phyloP scores from a whole-genome alignment of 177 flowering plant genomes.

The Telopea speciosissima region DNA sequence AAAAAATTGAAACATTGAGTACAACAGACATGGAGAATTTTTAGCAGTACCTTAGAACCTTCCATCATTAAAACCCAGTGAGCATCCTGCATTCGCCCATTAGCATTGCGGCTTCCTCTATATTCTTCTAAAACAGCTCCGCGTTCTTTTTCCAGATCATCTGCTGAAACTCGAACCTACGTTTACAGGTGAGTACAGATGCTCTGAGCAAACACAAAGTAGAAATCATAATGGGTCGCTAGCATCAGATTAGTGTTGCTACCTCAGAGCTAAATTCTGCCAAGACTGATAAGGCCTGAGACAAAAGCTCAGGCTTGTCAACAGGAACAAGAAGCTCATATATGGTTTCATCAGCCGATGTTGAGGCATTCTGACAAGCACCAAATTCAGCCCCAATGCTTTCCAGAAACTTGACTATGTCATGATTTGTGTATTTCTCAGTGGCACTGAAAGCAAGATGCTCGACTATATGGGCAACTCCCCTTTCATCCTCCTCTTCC shows the following conservation, averaged over 20 bases:
- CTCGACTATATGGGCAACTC: constrained; percentile 96
- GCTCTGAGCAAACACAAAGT: not conserved
- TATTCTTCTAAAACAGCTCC: constrained; percentile 97
- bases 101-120: constrained; percentile 76
- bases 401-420: constrained; percentile 81
- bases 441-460: constrained; percentile 98
- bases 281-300: constrained; percentile 78
- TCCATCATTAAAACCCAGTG: constrained; percentile 93
- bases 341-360: constrained; percentile 88
- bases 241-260: constrained; percentile 1
- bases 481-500: constrained; percentile 96
- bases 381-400: constrained; percentile 97
- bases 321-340: constrained; percentile 94
- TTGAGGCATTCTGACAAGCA: constrained; percentile 92
- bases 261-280: constrained; percentile 98
- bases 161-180: constrained; percentile 74
- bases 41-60: constrained; percentile 70
- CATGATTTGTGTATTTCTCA: constrained; percentile 78
- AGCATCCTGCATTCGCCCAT: constrained; percentile 91
- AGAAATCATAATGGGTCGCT: not conserved
- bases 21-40: not conserved
- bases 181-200: constrained; percentile 4
- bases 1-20: not conserved
- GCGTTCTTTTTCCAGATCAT: constrained; percentile 89
- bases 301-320: constrained; percentile 87